Evolutionary conservation across 108 stramenopile genomes (phyloP), one percentile per base, ranked within the genome.

Genomic region (Mediolabrus comicus): DNA sequence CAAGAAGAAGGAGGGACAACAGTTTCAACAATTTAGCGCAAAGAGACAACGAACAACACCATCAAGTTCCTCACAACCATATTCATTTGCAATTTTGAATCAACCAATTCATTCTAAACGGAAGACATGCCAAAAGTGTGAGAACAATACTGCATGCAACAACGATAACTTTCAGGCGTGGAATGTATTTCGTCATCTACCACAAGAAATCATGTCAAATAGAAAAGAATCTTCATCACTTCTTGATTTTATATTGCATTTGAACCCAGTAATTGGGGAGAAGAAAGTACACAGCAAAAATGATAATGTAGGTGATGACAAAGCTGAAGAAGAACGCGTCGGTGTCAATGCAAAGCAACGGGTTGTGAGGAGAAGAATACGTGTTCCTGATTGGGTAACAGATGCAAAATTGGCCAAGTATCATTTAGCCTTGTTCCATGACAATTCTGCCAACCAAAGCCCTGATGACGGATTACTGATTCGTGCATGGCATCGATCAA

Each of bases 401-500:
- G 31, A 14, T 6, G 62, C 51, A 33, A 43, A 43, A 2, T 36
- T 71, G 8, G 35, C 77, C 0, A 4, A 34, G 5, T 59, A 60
- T 38, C 65, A 78, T 49, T 32, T 78, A 19, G 63, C 65, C 29
- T 59, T 65, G 36, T 36, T 66, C 22, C 75, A 17, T 22, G 63
- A 65, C 28, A 22, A 43, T 25, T 57, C 25, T 28, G 12, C 14
- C 35, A 65, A 60, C 4, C 16, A 34, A 2, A 9, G 12, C 22
- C 17, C 39, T 2, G 80, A 82, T 60, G 58, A 59, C 11, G 81
- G 81, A 33, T 56, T 78, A 62, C 77, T 82, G 13, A 61, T 82
- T 68, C 66, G 81, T 16, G 81, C 81, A 14, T 65, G 60, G 51
- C 53, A 57, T n/a, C 59, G 75, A 67, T 72, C 72, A 7, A 65